Evolutionary conservation across 2,329 filamentous ascomycete genomes (phyloP).

Genomic region (Colletotrichum sp.): DNA sequence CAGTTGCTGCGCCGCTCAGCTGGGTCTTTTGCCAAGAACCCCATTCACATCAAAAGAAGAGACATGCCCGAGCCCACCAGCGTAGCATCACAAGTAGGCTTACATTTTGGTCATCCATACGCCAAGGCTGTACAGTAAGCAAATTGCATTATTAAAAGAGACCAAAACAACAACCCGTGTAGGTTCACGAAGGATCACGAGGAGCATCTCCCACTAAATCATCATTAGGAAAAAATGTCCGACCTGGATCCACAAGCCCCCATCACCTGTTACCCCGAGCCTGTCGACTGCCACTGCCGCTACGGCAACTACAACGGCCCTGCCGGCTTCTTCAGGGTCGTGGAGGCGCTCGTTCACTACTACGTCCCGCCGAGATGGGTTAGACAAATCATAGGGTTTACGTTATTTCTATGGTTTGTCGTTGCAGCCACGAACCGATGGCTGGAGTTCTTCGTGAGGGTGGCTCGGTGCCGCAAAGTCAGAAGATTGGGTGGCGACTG

Average conservation of each 20-base stretch:
- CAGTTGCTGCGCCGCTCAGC: background rate
- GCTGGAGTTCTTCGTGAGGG: background rate
- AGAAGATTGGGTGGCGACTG: background rate
- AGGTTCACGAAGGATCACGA: background rate
- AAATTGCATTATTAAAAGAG: background rate
- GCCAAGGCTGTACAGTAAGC: background rate
- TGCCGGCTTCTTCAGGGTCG: background rate
- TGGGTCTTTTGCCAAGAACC: background rate
- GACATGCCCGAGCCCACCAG: background rate
- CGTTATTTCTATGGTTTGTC: background rate
- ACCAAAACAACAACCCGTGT: background rate
- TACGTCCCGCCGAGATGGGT: background rate
- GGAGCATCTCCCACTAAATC: background rate
- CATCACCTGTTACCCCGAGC: background rate
- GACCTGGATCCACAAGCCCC: background rate
- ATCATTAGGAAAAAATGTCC: background rate
- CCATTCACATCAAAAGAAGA: background rate
- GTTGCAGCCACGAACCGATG: background rate
- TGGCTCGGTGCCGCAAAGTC: background rate
- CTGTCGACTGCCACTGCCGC: background rate
- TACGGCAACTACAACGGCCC: background rate
- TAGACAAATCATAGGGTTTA: background rate
- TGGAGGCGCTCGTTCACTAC: background rate
- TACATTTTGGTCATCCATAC: background rate
- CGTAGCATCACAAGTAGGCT: background rate